Evolutionary conservation across 2,329 filamentous ascomycete genomes (phyloP).

Genomic region (Cytospora chrysosperma): DNA sequence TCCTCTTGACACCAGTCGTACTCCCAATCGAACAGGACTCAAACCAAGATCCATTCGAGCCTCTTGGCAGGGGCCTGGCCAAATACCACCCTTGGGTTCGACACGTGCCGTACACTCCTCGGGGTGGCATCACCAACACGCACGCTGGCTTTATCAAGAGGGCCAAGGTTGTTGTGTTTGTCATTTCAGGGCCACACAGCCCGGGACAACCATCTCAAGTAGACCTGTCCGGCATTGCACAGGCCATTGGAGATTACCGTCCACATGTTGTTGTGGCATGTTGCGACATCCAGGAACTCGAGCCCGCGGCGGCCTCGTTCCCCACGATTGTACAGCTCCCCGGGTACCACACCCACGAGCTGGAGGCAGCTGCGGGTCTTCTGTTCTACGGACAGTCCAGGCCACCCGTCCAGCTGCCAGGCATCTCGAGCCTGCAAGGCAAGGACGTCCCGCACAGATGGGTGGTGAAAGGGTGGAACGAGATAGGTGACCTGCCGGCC

Average conservation of each 20-base stretch:
- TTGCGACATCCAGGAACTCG: slow-evolving; percentile 43
- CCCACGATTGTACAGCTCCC: slow-evolving; percentile 52
- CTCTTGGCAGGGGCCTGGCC: slow-evolving; percentile 63
- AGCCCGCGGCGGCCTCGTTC: slow-evolving; percentile 42
- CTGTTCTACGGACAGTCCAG: slow-evolving; percentile 40
- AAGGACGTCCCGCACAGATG: slow-evolving; percentile 38
- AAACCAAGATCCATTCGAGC: slow-evolving; percentile 66
- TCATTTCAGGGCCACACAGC: slow-evolving; percentile 52
- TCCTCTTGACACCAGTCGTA: slow-evolving; percentile 60
- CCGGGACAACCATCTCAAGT: slow-evolving; percentile 51
- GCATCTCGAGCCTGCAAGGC: slow-evolving; percentile 31
- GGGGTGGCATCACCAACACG: slow-evolving; percentile 60
- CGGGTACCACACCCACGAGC: slow-evolving; percentile 46
- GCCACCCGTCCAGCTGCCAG: slow-evolving; percentile 29
- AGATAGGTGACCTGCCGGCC: slow-evolving; percentile 39
- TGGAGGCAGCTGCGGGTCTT: slow-evolving; percentile 51
- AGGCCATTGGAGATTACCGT: slow-evolving; percentile 45
- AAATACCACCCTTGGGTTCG: slow-evolving; percentile 60
- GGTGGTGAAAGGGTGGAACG: slow-evolving; percentile 42
- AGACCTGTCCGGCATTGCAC: slow-evolving; percentile 47
- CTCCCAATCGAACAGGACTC: slow-evolving; percentile 43
- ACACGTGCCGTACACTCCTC: slow-evolving; percentile 69
- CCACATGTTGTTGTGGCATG: slow-evolving; percentile 55
- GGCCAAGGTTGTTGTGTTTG: slow-evolving; percentile 60
- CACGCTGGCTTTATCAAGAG: slow-evolving; percentile 63